Conservation (phyloP, 495 filamentous ascomycete genomes). For the Talaromyces stipitatus region DNA sequence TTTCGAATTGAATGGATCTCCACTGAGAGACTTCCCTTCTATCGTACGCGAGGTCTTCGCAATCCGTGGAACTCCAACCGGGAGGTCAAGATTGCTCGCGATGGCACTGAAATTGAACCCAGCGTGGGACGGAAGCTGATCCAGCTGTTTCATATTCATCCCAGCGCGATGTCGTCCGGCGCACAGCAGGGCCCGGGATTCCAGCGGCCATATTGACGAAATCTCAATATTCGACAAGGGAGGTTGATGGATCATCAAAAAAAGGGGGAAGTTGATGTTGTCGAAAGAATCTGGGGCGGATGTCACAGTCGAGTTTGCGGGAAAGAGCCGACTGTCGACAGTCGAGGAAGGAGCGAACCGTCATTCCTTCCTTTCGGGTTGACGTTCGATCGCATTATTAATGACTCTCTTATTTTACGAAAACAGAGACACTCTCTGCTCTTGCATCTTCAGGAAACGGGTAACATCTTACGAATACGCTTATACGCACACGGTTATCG, state of each 20-base stretch:
- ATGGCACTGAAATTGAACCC: constrained; percentile 91
- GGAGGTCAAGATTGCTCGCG: constrained; percentile 93
- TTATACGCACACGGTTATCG: neutral
- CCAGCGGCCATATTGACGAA: constrained; percentile 1
- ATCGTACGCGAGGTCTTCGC: constrained; percentile 79
- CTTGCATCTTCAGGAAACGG: constrained; percentile 15
- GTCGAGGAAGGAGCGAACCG: neutral
- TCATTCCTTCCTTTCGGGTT: neutral
- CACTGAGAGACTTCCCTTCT: constrained; percentile 80
- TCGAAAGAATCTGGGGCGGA: neutral
- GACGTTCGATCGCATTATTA: too few species aligned
- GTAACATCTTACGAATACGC: constrained; percentile 20
- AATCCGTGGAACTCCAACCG: constrained; percentile 95
- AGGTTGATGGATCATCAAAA: neutral
- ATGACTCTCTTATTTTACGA: neutral
- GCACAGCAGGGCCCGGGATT: neutral
- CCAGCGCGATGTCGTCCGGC: neutral
- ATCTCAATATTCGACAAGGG: neutral
- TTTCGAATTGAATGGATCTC: constrained; percentile 92
- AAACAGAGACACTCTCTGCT: neutral
- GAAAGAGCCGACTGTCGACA: neutral
- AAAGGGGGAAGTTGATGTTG: neutral
- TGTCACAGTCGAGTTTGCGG: neutral
- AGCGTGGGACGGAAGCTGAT: constrained; percentile 69
- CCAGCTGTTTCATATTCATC: constrained; percentile 58